Evolutionary conservation across 805 yeast genomes (phyloP).

Genomic region (Wickerhamomyces kurtzmanii): DNA sequence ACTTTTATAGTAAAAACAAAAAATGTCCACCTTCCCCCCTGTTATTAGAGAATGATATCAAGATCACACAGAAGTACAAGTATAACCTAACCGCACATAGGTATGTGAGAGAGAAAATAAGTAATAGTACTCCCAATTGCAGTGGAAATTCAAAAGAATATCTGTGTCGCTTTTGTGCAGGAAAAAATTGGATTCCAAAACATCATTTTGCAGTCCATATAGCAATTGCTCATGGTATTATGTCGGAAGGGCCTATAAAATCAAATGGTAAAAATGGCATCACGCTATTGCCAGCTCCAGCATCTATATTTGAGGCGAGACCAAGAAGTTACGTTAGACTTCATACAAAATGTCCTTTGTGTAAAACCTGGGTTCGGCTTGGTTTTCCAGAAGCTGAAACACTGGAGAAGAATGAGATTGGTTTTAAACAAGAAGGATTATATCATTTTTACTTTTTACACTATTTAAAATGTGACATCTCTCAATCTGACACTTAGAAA

Average conservation of each 20-base stretch:
- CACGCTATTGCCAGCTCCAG: slow-evolving; percentile 11
- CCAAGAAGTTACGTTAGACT: slow-evolving; percentile 3
- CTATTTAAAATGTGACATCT: slow-evolving; percentile 10
- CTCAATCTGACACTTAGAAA: no score
- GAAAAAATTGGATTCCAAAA: slow-evolving; percentile 14
- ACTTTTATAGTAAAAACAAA: slow-evolving; percentile 6
- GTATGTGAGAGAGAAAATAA: slow-evolving; percentile 5
- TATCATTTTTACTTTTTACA: slow-evolving; percentile 14
- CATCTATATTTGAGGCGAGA: slow-evolving; percentile 7
- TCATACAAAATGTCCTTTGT: slow-evolving; percentile 11
- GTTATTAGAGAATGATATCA: no score
- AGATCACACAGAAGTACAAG: slow-evolving; percentile 1
- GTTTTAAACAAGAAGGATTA: slow-evolving; percentile 8
- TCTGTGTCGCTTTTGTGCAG: slow-evolving; percentile 17
- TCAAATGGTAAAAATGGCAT: neutral
- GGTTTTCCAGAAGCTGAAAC: slow-evolving; percentile 4
- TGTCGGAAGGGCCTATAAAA: slow-evolving; percentile 2
- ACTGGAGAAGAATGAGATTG: neutral
- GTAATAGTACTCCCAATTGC: no score
- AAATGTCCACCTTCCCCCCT: slow-evolving; percentile 12
- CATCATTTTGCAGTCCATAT: slow-evolving; percentile 8
- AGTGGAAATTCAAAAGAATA: slow-evolving; percentile 5
- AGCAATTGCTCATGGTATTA: slow-evolving; percentile 16
- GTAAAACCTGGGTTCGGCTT: slow-evolving; percentile 12
- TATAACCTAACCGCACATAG: slow-evolving; percentile 3